Evolutionary conservation across 768 basidiomycete species (phyloP), one percentile per base, ranked within the genome.

Genomic region (Lentinula lateritia): DNA sequence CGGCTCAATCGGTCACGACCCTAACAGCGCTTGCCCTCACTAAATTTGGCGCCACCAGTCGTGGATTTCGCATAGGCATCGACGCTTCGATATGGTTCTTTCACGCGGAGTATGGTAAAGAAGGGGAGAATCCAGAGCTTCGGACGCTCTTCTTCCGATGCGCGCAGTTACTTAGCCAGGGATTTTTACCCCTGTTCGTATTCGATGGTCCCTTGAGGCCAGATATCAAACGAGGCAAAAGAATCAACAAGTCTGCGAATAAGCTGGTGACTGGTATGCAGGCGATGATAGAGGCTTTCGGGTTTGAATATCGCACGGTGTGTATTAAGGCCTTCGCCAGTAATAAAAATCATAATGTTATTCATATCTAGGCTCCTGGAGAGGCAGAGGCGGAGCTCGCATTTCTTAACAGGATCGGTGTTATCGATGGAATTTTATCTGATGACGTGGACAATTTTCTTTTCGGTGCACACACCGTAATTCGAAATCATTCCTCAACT

Each of bases 351-450:
- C 66, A 28, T 60, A 16, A 60, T 41, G 63, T 28, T 71, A 73
- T 66, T 69, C 62, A 69, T 15, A 28, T n/a, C 16, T 71, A 64
- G 69, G 65, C 16, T 69, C 67, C 28, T 61, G 65, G 54, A 87
- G 87, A 95, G 93, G 15, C 95, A 16, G 95, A 97, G 73, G 95
- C 95, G 0, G 95, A 98, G 72, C 72, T 97, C 93, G 75, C 93
- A 94, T 5, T 87, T 77, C 7, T 76, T 81, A 0, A 94, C 92
- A 20, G 82, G 4, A 83, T 87, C 46, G 93, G 93, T 2, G 72
- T 90, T 57, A 90, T 98, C 60, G 95, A 98, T 69, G 92, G 88
- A 0, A 83, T 97, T 28, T 79, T 95, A 48, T 92, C 95, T 0
- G 95, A 98, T 71, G 95, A 97, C 67, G 94, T 95, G 1, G 95